These are phyloP conservation scores for Phytophthora colocasiae DNA, from an alignment of 352 stramenopile species.

Conservation along the genomic window DNA sequence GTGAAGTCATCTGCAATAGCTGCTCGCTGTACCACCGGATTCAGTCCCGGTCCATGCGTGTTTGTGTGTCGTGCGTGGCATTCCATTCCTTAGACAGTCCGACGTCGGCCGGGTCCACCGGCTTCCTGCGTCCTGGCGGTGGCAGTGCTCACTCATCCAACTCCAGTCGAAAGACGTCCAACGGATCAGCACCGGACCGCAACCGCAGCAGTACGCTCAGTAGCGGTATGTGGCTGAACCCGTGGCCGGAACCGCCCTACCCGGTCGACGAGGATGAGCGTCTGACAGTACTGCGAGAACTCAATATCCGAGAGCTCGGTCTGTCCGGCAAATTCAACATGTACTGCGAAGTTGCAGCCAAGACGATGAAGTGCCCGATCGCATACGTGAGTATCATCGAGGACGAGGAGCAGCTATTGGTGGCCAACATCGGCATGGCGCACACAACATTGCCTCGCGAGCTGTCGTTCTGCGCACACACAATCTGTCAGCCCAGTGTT, in stretches of 20 bases:
- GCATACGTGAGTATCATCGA: constrained; percentile 89
- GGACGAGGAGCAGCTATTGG: constrained; percentile 82
- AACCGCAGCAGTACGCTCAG: constrained; percentile 66
- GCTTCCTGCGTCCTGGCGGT: constrained; percentile 40
- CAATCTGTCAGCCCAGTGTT: constrained; percentile 81
- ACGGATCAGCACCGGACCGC: constrained; percentile 40
- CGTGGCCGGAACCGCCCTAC: constrained; percentile 85
- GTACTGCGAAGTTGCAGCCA: constrained; percentile 87
- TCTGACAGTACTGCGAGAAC: constrained; percentile 69
- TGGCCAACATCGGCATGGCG: constrained; percentile 88
- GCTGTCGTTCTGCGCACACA: constrained; percentile 88
- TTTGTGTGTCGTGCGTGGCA: constrained; percentile 85
- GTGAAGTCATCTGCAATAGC: constrained; percentile 87
- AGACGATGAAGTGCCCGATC: constrained; percentile 91
- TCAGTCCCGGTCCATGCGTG: constrained; percentile 84
- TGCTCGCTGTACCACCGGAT: constrained; percentile 88
- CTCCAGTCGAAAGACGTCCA: constrained; percentile 71
- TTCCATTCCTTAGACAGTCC: constrained; percentile 86
- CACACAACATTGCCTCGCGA: constrained; percentile 82
- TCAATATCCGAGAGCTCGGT: constrained; percentile 82
- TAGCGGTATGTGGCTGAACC: constrained; percentile 75
- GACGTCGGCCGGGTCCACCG: constrained; percentile 62
- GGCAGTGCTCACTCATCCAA: constrained; percentile 42
- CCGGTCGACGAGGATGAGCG: constrained; percentile 84
- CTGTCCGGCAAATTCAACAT: constrained; percentile 87